Percentiles rank a stretch among this genome's conserved stretches.
These are phyloP conservation scores for Hypoxylon sp. DNA, from an alignment of 2,329 filamentous ascomycete species.

Conservation along the genomic window DNA sequence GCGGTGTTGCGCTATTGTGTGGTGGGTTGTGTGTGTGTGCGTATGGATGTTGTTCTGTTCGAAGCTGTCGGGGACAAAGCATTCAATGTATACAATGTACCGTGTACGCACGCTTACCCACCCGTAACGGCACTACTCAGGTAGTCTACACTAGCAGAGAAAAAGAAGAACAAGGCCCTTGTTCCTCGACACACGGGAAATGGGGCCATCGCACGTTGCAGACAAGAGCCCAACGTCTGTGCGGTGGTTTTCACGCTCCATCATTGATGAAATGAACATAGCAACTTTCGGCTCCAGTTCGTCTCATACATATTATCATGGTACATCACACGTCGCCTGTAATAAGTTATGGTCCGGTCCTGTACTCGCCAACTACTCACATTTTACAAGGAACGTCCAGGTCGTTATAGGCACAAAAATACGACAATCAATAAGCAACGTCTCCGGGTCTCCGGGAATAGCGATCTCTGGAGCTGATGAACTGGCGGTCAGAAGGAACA, in stretches of 20 bases:
- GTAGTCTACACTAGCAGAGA: neutral
- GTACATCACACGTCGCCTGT: slow-evolving; percentile 45
- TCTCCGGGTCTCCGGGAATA: slow-evolving; percentile 49
- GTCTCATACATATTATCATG: slow-evolving; percentile 39
- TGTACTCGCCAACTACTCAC: slow-evolving; percentile 13
- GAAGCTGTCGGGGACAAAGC: slow-evolving; percentile 19
- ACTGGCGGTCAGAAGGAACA: slow-evolving; percentile 65
- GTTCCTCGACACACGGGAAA: slow-evolving; percentile 46
- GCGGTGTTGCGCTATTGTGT: too few species aligned
- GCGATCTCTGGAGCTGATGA: slow-evolving; percentile 54
- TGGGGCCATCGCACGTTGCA: slow-evolving; percentile 47
- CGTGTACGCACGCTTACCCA: slow-evolving; percentile 5
- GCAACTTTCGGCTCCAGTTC: slow-evolving; percentile 33
- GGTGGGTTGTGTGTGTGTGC: slow-evolving; percentile 14
- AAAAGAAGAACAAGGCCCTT: slow-evolving; percentile 42
- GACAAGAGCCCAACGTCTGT: slow-evolving; percentile 49
- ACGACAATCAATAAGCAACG: slow-evolving; percentile 33
- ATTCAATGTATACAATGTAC: slow-evolving; percentile 16
- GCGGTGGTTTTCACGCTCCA: slow-evolving; percentile 44
- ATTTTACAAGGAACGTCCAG: slow-evolving; percentile 15
- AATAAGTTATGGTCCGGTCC: slow-evolving; percentile 39
- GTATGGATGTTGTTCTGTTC: slow-evolving; percentile 18
- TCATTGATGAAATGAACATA: slow-evolving; percentile 44
- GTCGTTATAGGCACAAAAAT: slow-evolving; percentile 21
- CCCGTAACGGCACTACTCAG: slow-evolving; percentile 15